These are phyloP conservation scores for Hericium rajendrae DNA, from an alignment of 768 basidiomycete species.

Conservation along the genomic window DNA sequence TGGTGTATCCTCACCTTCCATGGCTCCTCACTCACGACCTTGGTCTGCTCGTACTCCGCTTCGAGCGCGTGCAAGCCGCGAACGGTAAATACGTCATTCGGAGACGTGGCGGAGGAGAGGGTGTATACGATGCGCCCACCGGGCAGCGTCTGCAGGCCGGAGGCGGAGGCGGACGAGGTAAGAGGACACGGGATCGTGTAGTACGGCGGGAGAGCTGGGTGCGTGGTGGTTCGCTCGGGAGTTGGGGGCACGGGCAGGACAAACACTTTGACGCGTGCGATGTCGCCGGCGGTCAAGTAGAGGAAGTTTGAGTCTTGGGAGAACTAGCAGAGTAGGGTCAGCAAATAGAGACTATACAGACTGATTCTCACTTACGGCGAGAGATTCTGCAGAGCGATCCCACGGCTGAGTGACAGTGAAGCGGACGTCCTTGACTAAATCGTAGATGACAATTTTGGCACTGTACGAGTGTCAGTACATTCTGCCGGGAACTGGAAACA, in stretches of 20 bases:
- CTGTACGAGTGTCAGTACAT: constrained; percentile 24
- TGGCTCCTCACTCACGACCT: constrained; percentile 15
- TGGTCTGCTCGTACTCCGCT: background rate
- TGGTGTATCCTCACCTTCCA: constrained; percentile 33
- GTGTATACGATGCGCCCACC: constrained; percentile 60
- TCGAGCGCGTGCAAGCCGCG: constrained; percentile 36
- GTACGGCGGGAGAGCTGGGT: constrained; percentile 34
- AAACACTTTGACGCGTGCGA: constrained; percentile 70
- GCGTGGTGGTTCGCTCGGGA: constrained; percentile 41
- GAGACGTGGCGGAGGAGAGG: constrained; percentile 63
- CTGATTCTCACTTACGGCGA: constrained; percentile 36
- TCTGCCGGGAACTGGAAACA: background rate
- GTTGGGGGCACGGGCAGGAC: constrained; percentile 57
- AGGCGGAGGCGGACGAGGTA: constrained; percentile 46
- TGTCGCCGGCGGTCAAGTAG: constrained; percentile 70
- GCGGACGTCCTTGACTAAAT: constrained; percentile 54
- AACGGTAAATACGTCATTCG: constrained; percentile 72
- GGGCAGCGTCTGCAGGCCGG: constrained; percentile 52
- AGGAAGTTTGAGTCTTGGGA: constrained; percentile 58
- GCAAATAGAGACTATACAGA: background rate
- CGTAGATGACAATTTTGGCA: constrained; percentile 71
- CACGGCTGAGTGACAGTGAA: constrained; percentile 73
- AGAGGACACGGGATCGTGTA: constrained; percentile 49
- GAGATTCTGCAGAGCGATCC: constrained; percentile 68
- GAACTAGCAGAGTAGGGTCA: constrained; percentile 39